Evolutionary conservation across 2,329 filamentous ascomycete genomes (phyloP).

Genomic region (Aurifilum marmelostoma): DNA sequence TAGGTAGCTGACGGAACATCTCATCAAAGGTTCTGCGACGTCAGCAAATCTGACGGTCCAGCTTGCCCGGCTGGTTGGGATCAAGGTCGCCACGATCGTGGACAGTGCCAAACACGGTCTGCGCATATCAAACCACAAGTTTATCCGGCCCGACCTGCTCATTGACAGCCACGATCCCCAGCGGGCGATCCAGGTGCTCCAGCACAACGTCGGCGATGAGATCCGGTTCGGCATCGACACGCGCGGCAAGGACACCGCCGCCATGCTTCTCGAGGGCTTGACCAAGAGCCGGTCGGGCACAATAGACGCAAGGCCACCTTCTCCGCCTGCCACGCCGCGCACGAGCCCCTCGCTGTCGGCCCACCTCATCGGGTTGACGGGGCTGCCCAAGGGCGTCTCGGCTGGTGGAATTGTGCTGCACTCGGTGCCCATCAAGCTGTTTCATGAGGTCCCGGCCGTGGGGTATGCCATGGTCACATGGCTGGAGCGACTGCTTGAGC

Average conservation of each 20-base stretch:
- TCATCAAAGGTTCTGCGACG: conserved; percentile 60
- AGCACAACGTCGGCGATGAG: conserved; percentile 57
- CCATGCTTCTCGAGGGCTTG: conserved; percentile 59
- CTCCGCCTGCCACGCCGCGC: conserved; percentile 45
- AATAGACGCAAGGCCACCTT: conserved; percentile 34
- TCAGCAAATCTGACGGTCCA: conserved; percentile 70
- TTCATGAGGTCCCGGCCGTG: conserved; percentile 67
- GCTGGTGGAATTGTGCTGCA: conserved; percentile 57
- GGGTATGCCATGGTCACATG: conserved; percentile 67
- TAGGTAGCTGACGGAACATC: background rate
- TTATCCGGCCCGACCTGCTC: conserved; percentile 60
- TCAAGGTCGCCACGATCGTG: conserved; percentile 67
- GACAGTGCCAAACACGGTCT: conserved; percentile 69
- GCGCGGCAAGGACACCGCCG: conserved; percentile 65
- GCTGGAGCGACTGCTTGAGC: conserved; percentile 67
- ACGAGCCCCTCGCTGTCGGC: conserved; percentile 37
- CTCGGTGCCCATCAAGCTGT: conserved; percentile 74
- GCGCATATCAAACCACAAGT: conserved; percentile 52
- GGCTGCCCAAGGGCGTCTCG: conserved; percentile 61
- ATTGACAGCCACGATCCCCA: conserved; percentile 69
- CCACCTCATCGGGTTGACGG: conserved; percentile 70
- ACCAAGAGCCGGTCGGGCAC: conserved; percentile 33
- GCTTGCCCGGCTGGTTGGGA: conserved; percentile 66
- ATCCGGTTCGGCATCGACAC: conserved; percentile 73
- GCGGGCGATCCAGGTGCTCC: conserved; percentile 68